Percentiles rank a stretch among this genome's conserved stretches.
phyloP scores from a whole-genome alignment of 2,329 filamentous ascomycete species.

The Ascomycota sp. region DNA sequence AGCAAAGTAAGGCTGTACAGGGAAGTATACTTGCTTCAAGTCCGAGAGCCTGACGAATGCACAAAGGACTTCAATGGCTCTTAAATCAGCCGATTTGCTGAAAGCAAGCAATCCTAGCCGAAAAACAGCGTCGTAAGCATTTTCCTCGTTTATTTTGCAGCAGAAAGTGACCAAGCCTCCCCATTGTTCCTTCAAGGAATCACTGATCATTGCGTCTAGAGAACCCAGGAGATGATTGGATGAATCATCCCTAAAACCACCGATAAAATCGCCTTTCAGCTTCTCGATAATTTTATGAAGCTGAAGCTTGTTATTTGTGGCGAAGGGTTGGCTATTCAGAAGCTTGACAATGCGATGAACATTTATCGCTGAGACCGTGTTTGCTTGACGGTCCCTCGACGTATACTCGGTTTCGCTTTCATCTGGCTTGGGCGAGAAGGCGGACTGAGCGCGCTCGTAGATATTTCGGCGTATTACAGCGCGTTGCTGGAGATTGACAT shows the following conservation, averaged over 20 bases:
- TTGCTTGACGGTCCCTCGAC: background rate
- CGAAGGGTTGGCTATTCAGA: background rate
- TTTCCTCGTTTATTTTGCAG: background rate
- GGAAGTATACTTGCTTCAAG: too few relatives aligned
- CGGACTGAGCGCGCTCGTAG: background rate
- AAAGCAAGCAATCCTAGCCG: constrained; percentile 3
- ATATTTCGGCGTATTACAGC: background rate
- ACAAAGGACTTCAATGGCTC: constrained; percentile 2
- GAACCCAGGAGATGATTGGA: background rate
- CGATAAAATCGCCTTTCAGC: background rate
- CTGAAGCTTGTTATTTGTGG: background rate
- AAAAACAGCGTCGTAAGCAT: background rate
- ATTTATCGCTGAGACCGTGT: background rate
- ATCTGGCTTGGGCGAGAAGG: background rate
- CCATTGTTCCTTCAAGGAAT: background rate
- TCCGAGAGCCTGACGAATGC: constrained; percentile 1
- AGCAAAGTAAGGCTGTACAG: too few relatives aligned
- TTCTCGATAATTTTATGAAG: background rate
- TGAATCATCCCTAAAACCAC: background rate
- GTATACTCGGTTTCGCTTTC: background rate
- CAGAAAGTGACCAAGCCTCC: constrained; percentile 2
- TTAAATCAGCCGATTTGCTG: background rate
- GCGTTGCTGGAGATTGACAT: background rate
- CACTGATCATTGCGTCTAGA: constrained; percentile 1
- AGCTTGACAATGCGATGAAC: background rate